These are phyloP conservation scores for Ophiosphaerella korrae DNA, from an alignment of 2,329 filamentous ascomycete genomes.

Conservation along the genomic window DNA sequence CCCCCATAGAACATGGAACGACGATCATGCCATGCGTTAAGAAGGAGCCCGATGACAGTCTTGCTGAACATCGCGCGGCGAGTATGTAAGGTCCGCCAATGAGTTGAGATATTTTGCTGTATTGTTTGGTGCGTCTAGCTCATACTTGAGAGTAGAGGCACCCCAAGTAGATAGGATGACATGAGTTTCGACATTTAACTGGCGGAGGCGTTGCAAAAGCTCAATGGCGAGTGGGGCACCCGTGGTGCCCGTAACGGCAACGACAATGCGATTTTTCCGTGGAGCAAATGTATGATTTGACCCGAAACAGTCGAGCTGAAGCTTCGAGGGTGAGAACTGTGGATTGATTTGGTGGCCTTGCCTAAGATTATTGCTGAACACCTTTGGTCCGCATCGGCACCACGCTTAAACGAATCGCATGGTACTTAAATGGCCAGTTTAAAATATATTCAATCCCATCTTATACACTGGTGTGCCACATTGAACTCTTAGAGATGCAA, in stretches of 20 bases:
- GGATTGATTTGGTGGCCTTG: too few relatives aligned
- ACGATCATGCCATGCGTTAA: conserved; percentile 55
- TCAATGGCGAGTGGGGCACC: conserved; percentile 53
- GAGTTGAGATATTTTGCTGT: conserved; percentile 1
- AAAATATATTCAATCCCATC: too few relatives aligned
- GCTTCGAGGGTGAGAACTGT: too few relatives aligned
- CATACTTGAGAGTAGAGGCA: conserved; percentile 45
- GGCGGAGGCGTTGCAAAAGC: conserved; percentile 49
- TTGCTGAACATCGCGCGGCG: conserved; percentile 50
- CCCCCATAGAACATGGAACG: conserved; percentile 57
- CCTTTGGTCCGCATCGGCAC: too few relatives aligned
- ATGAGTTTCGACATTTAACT: conserved; percentile 44
- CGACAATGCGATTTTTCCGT: conserved; percentile 44
- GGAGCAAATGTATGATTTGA: neutral
- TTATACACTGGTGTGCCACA: too few relatives aligned
- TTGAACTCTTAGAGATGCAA: too few relatives aligned
- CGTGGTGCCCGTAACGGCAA: conserved; percentile 59
- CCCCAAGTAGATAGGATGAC: conserved; percentile 57
- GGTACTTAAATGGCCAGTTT: too few relatives aligned
- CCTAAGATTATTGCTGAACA: too few relatives aligned
- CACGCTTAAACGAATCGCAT: too few relatives aligned
- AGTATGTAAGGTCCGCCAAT: conserved; percentile 6
- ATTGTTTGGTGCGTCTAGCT: conserved; percentile 8
- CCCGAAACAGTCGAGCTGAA: neutral
- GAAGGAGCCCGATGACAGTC: conserved; percentile 54